Conservation (phyloP, 164 flowering plant genomes). For the Litsea cubeba region DNA sequence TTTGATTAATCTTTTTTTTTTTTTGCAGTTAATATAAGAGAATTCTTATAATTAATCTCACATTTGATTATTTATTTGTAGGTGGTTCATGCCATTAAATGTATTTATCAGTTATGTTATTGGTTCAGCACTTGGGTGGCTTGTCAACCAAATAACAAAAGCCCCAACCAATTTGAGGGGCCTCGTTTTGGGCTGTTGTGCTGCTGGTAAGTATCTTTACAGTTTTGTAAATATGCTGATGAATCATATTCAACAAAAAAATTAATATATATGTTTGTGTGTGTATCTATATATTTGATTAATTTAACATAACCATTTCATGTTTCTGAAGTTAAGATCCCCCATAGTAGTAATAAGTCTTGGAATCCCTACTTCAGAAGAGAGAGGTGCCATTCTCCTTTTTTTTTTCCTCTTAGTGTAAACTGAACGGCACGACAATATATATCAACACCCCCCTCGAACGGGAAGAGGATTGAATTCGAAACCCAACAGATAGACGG, state of each 20-base stretch:
- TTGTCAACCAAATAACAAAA: slow-evolving; percentile 42
- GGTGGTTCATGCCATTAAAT: slow-evolving; percentile 98
- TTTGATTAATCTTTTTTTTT: no score
- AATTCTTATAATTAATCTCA: no score
- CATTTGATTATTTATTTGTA: slow-evolving; percentile 14
- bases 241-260: neutral
- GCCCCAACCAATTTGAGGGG: slow-evolving; percentile 66
- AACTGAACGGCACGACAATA: no score
- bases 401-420: no score
- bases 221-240: neutral
- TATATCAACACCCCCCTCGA: no score
- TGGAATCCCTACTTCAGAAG: no score
- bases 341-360: no score
- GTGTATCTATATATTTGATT: neutral
- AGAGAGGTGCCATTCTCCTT: no score
- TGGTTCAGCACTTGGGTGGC: slow-evolving; percentile 74
- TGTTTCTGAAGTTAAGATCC: neutral
- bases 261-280: neutral
- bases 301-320: neutral
- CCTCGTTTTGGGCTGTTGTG: slow-evolving; percentile 67
- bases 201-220: slow-evolving; percentile 53
- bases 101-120: slow-evolving; percentile 54
- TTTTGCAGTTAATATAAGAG: no score
- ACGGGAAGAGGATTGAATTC: no score
- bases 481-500: no score